These are phyloP conservation scores for Boletus eberwhitei DNA, from an alignment of 768 basidiomycete species.

Conservation along the genomic window DNA sequence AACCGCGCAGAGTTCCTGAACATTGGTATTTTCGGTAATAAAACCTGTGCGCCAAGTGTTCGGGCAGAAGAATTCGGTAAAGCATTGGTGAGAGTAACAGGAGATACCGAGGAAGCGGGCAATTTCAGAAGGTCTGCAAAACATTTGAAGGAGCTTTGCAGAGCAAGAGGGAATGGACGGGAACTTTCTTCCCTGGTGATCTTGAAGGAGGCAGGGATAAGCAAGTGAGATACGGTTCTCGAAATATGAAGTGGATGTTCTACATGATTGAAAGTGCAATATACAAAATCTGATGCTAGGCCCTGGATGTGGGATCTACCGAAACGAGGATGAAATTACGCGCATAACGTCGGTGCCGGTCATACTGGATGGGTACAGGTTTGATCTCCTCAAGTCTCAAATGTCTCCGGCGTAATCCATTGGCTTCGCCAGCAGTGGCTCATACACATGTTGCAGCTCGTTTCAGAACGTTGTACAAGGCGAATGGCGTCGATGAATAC, in stretches of 20 bases:
- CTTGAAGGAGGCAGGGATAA: background rate
- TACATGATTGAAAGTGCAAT: background rate
- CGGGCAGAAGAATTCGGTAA: background rate
- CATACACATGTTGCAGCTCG: too few species aligned
- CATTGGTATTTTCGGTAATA: constrained; percentile 6
- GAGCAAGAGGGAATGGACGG: constrained; percentile 6
- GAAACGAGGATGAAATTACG: too few species aligned
- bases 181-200: background rate
- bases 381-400: too few species aligned
- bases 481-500: too few species aligned
- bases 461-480: too few species aligned
- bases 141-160: background rate
- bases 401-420: too few species aligned
- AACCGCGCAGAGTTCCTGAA: background rate
- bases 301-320: too few species aligned
- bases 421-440: too few species aligned
- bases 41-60: background rate
- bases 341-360: too few species aligned
- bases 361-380: too few species aligned
- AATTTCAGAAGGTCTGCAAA: constrained; percentile 1
- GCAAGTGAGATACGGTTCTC: background rate
- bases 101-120: constrained; percentile 1
- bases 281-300: too few species aligned
- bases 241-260: background rate
- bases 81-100: background rate